Evolutionary conservation across 1,284 basidiomycete genomes (phyloP), one percentile per base, ranked within the genome.

Genomic region (Apiotrichum veenhuisii): DNA sequence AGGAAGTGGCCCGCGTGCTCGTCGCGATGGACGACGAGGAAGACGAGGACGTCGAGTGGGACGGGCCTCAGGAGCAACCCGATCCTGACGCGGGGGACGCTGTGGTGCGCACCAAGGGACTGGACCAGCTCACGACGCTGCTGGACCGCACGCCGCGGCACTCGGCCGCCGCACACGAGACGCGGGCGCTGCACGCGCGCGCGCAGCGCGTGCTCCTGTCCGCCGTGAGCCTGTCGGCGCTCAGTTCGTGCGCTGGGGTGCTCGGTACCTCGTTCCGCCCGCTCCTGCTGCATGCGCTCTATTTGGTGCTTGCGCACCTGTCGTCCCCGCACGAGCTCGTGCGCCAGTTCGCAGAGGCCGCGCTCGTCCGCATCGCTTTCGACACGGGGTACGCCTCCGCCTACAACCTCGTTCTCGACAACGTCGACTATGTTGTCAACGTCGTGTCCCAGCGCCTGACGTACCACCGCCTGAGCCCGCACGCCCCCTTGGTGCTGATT

Each of bases 401-500:
- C 0, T 84, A 85, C 34, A 91, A 91, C 68, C 80, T 96, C 33
- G 80, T 97, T 5, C 81, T 96, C 30, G 87, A 91, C 26, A 94
- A 96, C 73, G 93, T 94, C 64, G 93, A 97, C 77, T 96, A 97
- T 69, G 87, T 91, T 10, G 83, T 97, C 57, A 91, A 95, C 66
- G 83, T 87, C 14, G 86, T 93, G 11, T 89, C 89, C 1, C 86
- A 89, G 36, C 83, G 87, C 27, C 81, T 96, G 18, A 86, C 84
- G 14, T 84, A 85, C 33, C 79, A 86, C 51, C 85, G 87, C 78
- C 81, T 96, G 5, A 89, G 91, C 20, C 66, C 75, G 1, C 66
- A 71, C 0, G 79, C 80, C 0, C 79, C 80, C 2, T 66, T 79
- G 61, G 91, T 95, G 9, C 80, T 97, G 17, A 83, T 85, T 20